Base-by-base conservation (phyloP, 805 yeast species). In the Helenozyma rhizophorensis region DNA sequence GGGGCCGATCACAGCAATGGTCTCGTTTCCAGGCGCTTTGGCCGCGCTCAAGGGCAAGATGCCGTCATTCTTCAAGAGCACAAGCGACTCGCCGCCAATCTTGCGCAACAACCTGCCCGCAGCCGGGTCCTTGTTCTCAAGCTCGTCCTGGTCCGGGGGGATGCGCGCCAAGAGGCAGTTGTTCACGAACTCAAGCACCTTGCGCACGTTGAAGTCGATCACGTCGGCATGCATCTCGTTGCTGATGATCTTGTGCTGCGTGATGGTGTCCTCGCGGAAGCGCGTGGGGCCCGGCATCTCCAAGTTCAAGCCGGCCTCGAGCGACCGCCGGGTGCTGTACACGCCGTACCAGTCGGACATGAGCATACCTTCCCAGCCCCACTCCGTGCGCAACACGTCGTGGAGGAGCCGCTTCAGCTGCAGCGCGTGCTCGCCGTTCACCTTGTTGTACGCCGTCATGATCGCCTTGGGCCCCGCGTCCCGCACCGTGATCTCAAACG, bases 261-360 rank as follows among this genome's bases (percentile, higher is more conserved):
- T 54, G 9, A 64, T 54, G 18, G 54, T 54, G 2, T 55, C 55
- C 42, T 68, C 57, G 58, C 78, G 52, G 52, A 65, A 67, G 28
- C 68, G 54, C 3, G 77, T 58, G 13, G 77, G 74, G 23, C 84
- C 85, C 1, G 85, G 85, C 81, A 76, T 76, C 53, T 79, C 85
- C 45, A 79, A 58, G 48, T 77, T 80, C 34, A 79, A 57, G 6
- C 84, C 83, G 22, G 74, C 74, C 25, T 68, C 63, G 28, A 78
- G 50, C 10, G 79, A 46, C 26, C 63, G 68, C 26, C 59, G 61
- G 23, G 58, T 56, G 11, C 78, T 63, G 51, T 72, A 76, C 8
- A 68, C 64, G 16, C 84, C 85, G 48, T 48, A 71, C 84, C 84
- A 78, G 54, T 78, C 85, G 18, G 79, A 71, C 77, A 79, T 75